Percentiles rank a stretch among this genome's conserved stretches.
phyloP scores from a whole-genome alignment of 2,329 filamentous ascomycete genomes.

The Hymenoscyphus linearis region DNA sequence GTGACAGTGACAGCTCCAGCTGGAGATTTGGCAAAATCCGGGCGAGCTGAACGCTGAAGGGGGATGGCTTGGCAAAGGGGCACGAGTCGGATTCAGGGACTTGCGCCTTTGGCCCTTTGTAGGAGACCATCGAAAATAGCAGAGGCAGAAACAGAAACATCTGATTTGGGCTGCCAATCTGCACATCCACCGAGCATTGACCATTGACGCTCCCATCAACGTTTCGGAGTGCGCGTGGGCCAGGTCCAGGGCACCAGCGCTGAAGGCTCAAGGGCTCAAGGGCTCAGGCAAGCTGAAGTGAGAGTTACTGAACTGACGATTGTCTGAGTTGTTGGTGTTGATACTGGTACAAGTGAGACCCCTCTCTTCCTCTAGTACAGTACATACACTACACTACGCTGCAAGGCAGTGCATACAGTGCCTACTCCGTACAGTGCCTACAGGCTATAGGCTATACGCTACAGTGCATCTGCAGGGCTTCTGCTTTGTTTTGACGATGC shows the following conservation, averaged over 20 bases:
- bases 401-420: no score
- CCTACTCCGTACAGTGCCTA: no score
- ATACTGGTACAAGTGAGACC: neutral
- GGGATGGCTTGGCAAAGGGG: neutral
- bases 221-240: neutral
- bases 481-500: neutral
- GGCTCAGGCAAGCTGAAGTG: no score
- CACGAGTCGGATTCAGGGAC: neutral
- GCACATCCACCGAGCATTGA: neutral
- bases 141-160: neutral
- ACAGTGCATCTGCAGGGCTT: neutral
- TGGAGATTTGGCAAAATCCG: neutral
- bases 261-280: no score
- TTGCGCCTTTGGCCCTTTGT: neutral
- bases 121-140: neutral
- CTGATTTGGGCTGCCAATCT: neutral
- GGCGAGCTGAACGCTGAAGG: neutral
- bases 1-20: neutral
- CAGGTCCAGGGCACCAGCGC: neutral
- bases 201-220: neutral
- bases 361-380: neutral
- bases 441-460: neutral
- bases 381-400: no score
- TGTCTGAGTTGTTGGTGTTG: neutral
- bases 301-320: neutral